Percentiles rank a stretch among this genome's conserved stretches.
phyloP scores from a whole-genome alignment of 139 green algal species.

The Micractinium sp. region DNA sequence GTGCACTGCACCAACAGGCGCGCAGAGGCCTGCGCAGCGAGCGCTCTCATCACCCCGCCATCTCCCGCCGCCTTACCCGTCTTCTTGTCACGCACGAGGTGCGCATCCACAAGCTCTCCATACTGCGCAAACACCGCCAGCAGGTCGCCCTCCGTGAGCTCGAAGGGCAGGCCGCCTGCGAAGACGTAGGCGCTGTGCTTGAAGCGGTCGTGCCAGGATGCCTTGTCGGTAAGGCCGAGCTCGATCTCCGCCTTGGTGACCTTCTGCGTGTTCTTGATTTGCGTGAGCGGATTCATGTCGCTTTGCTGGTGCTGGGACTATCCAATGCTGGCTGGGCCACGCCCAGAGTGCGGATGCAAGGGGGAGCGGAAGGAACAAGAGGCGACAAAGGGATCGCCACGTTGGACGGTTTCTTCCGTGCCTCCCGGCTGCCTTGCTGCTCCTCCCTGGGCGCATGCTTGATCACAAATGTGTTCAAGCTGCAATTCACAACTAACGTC shows the following conservation, averaged over 20 bases:
- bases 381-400: too few relatives aligned
- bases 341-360: too few relatives aligned
- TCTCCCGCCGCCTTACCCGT: slow-evolving; percentile 12
- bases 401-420: too few relatives aligned
- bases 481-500: too few relatives aligned
- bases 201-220: slow-evolving; percentile 95
- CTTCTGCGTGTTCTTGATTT: slow-evolving; percentile 97
- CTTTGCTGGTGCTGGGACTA: too few relatives aligned
- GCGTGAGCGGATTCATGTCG: slow-evolving; percentile 78
- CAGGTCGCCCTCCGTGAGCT: slow-evolving; percentile 96
- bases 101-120: slow-evolving; percentile 96
- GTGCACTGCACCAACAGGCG: too few relatives aligned
- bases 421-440: too few relatives aligned
- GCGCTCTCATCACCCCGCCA: too few relatives aligned
- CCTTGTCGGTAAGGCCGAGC: slow-evolving; percentile 76
- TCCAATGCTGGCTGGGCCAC: background rate
- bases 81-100: slow-evolving; percentile 76
- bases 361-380: too few relatives aligned
- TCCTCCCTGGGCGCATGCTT: too few relatives aligned
- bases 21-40: background rate
- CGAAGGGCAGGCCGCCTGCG: slow-evolving; percentile 71
- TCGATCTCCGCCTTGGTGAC: slow-evolving; percentile 77
- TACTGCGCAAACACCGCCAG: slow-evolving; percentile 97
- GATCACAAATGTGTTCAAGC: too few relatives aligned
- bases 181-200: slow-evolving; percentile 64